Evolutionary conservation across 768 basidiomycete species (phyloP).

Genomic region (Leucocoprinus leucothites): DNA sequence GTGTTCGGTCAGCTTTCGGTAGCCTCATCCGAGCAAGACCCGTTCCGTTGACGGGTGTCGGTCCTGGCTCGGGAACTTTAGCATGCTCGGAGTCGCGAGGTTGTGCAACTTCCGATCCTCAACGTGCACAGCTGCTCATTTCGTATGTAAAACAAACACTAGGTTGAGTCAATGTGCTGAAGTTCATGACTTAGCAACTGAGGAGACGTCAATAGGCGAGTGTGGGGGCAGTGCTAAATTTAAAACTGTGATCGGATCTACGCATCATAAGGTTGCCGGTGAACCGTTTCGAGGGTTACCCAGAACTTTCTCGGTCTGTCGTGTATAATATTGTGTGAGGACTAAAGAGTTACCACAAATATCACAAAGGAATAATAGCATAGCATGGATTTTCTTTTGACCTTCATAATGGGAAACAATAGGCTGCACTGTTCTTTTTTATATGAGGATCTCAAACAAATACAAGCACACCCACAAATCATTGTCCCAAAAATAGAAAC

Average conservation of each 20-base stretch:
- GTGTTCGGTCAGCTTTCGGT: background rate
- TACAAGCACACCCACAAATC: too few relatives aligned
- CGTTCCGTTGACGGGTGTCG: background rate
- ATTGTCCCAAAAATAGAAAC: too few relatives aligned
- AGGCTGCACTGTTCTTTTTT: background rate
- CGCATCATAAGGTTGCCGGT: background rate
- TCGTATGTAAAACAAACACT: background rate
- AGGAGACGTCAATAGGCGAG: background rate
- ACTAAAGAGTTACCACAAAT: too few relatives aligned
- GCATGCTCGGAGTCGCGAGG: background rate
- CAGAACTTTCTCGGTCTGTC: background rate
- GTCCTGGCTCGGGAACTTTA: constrained; percentile 10
- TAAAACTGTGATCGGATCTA: background rate
- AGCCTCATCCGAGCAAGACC: constrained; percentile 1
- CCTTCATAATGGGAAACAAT: too few relatives aligned
- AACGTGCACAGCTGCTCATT: background rate
- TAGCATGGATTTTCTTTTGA: too few relatives aligned
- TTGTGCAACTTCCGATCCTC: background rate
- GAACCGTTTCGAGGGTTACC: background rate
- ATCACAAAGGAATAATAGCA: too few relatives aligned
- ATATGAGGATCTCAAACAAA: too few relatives aligned
- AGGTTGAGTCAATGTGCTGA: background rate
- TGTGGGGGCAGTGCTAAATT: constrained; percentile 4
- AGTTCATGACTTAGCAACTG: background rate
- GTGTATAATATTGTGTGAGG: too few relatives aligned